Conservation (phyloP, 2,329 filamentous ascomycete species). For the Elsinoe fawcettii region DNA sequence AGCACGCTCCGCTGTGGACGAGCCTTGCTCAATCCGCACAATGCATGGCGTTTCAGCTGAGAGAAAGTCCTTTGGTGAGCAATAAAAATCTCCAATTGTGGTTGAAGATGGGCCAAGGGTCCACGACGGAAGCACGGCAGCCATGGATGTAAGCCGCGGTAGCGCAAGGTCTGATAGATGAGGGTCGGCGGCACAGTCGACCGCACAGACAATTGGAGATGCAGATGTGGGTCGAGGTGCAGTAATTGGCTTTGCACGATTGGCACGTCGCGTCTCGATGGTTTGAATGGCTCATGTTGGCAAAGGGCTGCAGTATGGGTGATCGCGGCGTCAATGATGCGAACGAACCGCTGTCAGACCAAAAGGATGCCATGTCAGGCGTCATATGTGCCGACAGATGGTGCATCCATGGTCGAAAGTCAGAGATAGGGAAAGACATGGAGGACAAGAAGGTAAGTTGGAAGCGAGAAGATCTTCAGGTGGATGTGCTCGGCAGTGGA, state of each 20-base stretch:
- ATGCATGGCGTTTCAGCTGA: conserved; percentile 13
- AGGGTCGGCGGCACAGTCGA: conserved; percentile 11
- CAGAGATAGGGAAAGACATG: not conserved
- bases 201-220: not conserved
- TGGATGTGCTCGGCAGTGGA: conserved; percentile 8
- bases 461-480: conserved; percentile 9
- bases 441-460: not conserved
- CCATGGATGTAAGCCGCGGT: conserved; percentile 5
- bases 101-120: conserved; percentile 8
- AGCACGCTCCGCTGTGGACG: not conserved
- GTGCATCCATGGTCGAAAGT: not conserved
- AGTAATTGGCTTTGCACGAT: conserved; percentile 13
- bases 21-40: not conserved
- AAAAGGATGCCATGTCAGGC: not conserved
- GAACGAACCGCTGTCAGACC: not conserved
- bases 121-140: conserved; percentile 8
- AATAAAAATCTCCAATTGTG: not conserved
- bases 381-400: not conserved
- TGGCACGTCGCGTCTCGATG: conserved; percentile 5
- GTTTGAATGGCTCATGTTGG: conserved; percentile 3
- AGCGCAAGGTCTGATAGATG: conserved; percentile 13
- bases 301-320: not conserved
- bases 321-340: not conserved
- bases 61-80: not conserved
- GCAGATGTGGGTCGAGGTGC: conserved; percentile 5